These are phyloP conservation scores for Acmispon strigosus DNA, from an alignment of 306 rosid genomes.

Conservation along the genomic window DNA sequence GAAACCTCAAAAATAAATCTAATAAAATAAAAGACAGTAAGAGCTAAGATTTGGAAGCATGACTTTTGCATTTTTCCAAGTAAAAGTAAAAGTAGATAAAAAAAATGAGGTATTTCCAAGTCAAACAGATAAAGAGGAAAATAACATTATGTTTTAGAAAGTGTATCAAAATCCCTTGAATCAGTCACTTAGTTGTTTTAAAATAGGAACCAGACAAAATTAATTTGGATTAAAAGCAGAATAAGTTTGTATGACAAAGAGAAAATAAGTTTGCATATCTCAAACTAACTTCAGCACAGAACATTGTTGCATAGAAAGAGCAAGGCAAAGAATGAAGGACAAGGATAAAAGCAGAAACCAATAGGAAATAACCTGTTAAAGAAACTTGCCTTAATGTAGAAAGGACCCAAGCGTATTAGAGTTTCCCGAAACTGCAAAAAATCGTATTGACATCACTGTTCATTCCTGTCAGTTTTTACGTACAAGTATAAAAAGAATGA, in stretches of 20 bases:
- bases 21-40: not conserved
- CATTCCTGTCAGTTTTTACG: constrained; percentile 22
- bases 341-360: constrained; percentile 3
- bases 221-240: not conserved
- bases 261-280: constrained; percentile 3
- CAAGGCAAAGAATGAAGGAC: not conserved
- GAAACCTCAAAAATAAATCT: not conserved
- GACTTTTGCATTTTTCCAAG: constrained; percentile 11
- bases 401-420: constrained; percentile 88
- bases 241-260: constrained; percentile 6
- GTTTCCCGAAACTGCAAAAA: constrained; percentile 95
- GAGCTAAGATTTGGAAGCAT: not conserved
- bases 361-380: constrained; percentile 17
- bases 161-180: not conserved
- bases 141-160: not conserved
- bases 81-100: constrained; percentile 3
- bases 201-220: not conserved
- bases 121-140: not conserved
- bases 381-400: constrained; percentile 85
- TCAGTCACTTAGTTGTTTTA: not conserved
- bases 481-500: constrained; percentile 19
- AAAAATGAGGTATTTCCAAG: not conserved
- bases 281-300: constrained; percentile 12
- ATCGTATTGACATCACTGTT: constrained; percentile 27
- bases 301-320: not conserved